A percentile compares a stretch with the other conserved stretches of the same genome.
Evolutionary conservation across 768 basidiomycete genomes (phyloP).

Genomic region (Amanita pseudoporphyria): DNA sequence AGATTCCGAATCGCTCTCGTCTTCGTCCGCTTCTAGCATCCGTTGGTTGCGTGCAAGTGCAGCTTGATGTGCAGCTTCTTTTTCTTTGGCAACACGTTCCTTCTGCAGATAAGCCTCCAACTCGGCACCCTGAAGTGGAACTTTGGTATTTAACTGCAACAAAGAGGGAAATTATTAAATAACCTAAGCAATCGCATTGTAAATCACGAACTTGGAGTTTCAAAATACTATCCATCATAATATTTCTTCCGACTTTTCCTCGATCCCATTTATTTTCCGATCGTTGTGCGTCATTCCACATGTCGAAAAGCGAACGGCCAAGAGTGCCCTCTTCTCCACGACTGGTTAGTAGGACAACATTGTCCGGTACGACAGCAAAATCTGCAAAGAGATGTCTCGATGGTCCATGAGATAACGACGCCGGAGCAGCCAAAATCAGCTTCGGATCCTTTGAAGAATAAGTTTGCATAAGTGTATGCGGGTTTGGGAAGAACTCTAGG

Average conservation of each 20-base stretch:
- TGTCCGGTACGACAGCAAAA: conserved; percentile 75
- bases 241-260: conserved; percentile 78
- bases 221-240: conserved; percentile 71
- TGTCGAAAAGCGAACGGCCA: conserved; percentile 67
- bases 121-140: conserved; percentile 82
- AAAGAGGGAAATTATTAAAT: conserved; percentile 2
- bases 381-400: conserved; percentile 80
- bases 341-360: conserved; percentile 80
- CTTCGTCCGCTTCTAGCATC: conserved; percentile 92
- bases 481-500: conserved; percentile 85
- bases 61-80: conserved; percentile 80
- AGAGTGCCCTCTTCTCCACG: conserved; percentile 77
- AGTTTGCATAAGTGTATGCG: conserved; percentile 68
- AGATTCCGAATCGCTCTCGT: conserved; percentile 69
- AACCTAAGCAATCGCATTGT: background rate
- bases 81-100: conserved; percentile 70
- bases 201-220: conserved; percentile 46
- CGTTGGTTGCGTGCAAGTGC: conserved; percentile 74
- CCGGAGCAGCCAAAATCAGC: conserved; percentile 87
- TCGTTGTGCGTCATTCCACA: conserved; percentile 81
- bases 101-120: conserved; percentile 72
- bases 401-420: conserved; percentile 86
- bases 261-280: conserved; percentile 79
- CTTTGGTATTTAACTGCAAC: conserved; percentile 74
- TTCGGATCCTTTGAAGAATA: conserved; percentile 88